Base-by-base conservation (phyloP, 345 rosid species). In the Citrus trifoliata region DNA sequence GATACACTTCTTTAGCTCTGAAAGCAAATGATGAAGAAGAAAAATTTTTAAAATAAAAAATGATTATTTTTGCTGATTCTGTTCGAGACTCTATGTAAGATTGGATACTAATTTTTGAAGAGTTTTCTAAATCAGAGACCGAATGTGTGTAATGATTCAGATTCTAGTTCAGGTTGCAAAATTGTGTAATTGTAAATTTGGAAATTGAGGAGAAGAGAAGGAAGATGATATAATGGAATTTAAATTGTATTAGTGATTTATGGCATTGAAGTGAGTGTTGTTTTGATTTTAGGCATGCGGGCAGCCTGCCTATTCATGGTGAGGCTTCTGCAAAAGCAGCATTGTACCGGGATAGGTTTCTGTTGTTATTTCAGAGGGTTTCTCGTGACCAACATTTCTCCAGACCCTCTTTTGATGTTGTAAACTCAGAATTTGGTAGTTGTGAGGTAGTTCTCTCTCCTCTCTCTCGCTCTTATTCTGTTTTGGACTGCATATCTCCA, bases 331-430 rank as follows among this genome's bases (percentile, higher is more conserved):
- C 97, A 0, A 94, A 96, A 79, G 87, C 90, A 12, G 82, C 82
- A 46, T 70, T 94, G 53, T 96, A 94, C 82, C 90, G 85, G 78
- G 98, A 96, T 61, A 85, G 99, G 81, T 90, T 88, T 80, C 81
- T 91, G 67, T 83, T 96, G 85, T 82, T 94, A 78, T 88, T 67
- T 67, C 99, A 94, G 88, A 89, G 98, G 83, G 88, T 94, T 24
- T 89, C 92, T 78, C 99, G 95, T 2, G 93, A 91, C 51, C 91
- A 85, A 73, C 92, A 90, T 86, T 93, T 96, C 55, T 82, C 93
- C 3, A 87, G 88, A 83, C 93, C 95, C 59, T 88, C 97, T 37
- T 91, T 96, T 82, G 93, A 90, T 71, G 77, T 89, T 32, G 94
- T 88, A 16, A 87, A 80, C 65, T 86, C 95, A 0, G 82, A 82